These are phyloP conservation scores for Ochetophila trinervis DNA, from an alignment of 306 rosid genomes.

Conservation along the genomic window DNA sequence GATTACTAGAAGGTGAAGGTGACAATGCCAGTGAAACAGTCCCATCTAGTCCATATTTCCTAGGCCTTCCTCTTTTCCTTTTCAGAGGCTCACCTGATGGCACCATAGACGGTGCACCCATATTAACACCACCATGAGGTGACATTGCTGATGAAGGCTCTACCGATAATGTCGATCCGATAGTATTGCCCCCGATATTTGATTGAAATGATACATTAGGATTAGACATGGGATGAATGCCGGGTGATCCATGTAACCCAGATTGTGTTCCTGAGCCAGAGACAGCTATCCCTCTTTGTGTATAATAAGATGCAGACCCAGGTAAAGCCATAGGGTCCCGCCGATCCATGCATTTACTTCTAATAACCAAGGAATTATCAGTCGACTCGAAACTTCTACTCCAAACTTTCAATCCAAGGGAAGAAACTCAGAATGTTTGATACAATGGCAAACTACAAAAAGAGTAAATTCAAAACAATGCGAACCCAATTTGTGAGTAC, in stretches of 20 bases:
- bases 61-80: conserved; percentile 92
- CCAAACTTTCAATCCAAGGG: conserved; percentile 18
- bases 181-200: conserved; percentile 48
- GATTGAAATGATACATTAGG: conserved; percentile 61
- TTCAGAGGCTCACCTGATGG: conserved; percentile 61
- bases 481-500: conserved; percentile 20
- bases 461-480: conserved; percentile 24
- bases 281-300: conserved; percentile 62
- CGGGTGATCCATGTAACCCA: conserved; percentile 57
- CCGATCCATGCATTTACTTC: conserved; percentile 92
- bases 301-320: conserved; percentile 73
- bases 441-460: conserved; percentile 24
- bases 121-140: conserved; percentile 64
- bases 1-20: conserved; percentile 49
- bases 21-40: conserved; percentile 74
- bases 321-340: conserved; percentile 79
- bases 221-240: conserved; percentile 49
- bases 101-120: conserved; percentile 55
- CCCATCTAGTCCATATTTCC: conserved; percentile 88
- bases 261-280: conserved; percentile 56
- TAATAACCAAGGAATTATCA: conserved; percentile 25
- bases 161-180: conserved; percentile 57
- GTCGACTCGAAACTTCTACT: conserved; percentile 23
- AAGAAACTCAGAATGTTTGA: conserved; percentile 20
- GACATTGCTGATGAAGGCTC: conserved; percentile 59